phyloP scores from a whole-genome alignment of 495 filamentous ascomycete genomes.

The Platismatia glauca region DNA sequence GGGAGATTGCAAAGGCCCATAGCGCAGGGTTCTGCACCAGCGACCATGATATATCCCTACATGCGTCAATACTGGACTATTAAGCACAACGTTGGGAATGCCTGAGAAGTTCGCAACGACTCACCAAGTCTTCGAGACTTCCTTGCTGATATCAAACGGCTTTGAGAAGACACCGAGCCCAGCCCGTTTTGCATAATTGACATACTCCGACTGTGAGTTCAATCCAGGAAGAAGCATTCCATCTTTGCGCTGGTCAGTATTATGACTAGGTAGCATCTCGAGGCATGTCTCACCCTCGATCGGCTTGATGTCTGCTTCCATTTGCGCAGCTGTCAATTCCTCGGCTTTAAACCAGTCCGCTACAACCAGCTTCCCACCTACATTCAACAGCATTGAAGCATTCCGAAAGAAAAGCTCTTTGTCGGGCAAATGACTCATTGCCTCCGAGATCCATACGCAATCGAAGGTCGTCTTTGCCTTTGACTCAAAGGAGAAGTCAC shows the following conservation, averaged over 20 bases:
- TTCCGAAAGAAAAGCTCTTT: slow-evolving; percentile 49
- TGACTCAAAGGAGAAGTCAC: slow-evolving; percentile 35
- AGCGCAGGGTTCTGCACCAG: slow-evolving; percentile 47
- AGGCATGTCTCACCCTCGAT: slow-evolving; percentile 38
- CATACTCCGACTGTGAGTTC: slow-evolving; percentile 41
- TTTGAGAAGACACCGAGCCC: slow-evolving; percentile 34
- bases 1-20: slow-evolving; percentile 49
- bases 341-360: slow-evolving; percentile 51
- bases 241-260: slow-evolving; percentile 28
- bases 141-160: slow-evolving; percentile 47
- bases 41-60: slow-evolving; percentile 53
- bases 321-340: slow-evolving; percentile 32
- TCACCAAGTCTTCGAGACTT: slow-evolving; percentile 39
- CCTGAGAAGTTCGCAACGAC: not conserved
- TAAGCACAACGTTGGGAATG: not conserved
- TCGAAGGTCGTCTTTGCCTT: slow-evolving; percentile 34
- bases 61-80: not conserved
- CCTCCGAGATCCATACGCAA: slow-evolving; percentile 51
- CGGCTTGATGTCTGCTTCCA: slow-evolving; percentile 43
- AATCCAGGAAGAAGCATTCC: slow-evolving; percentile 49
- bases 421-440: slow-evolving; percentile 47
- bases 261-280: not conserved
- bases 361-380: slow-evolving; percentile 41
- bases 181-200: slow-evolving; percentile 36
- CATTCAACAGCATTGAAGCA: slow-evolving; percentile 33